Evolutionary conservation across 805 yeast species (phyloP).

Genomic region (Pichia paraexigua): DNA sequence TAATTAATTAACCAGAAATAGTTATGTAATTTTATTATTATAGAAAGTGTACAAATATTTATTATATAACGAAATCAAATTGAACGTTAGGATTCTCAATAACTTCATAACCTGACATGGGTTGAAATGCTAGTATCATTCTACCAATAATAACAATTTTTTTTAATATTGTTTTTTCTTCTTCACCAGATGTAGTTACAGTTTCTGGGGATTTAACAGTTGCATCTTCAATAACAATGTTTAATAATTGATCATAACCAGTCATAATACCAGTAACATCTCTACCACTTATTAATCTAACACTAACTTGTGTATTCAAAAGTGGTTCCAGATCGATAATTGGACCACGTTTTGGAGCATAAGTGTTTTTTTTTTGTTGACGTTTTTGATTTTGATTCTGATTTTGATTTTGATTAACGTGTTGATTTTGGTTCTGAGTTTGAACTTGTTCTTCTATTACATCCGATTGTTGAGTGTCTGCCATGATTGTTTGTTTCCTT

Average conservation of each 20-base stretch:
- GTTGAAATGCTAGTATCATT: slow-evolving; percentile 62
- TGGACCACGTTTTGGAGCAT: slow-evolving; percentile 84
- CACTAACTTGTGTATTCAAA: slow-evolving; percentile 63
- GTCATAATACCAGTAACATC: slow-evolving; percentile 66
- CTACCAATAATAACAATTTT: slow-evolving; percentile 81
- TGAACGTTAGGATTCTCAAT: slow-evolving; percentile 36
- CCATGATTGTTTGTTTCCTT: not conserved
- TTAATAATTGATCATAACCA: slow-evolving; percentile 79
- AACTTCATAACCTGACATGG: slow-evolving; percentile 61
- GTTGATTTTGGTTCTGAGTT: not conserved
- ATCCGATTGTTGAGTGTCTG: not conserved
- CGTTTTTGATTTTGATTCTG: not conserved
- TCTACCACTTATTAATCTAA: slow-evolving; percentile 81
- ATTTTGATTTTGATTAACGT: not conserved
- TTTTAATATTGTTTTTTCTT: slow-evolving; percentile 45
- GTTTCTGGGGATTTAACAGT: slow-evolving; percentile 54
- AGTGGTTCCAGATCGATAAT: slow-evolving; percentile 73
- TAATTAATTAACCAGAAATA: slow-evolving; percentile 19
- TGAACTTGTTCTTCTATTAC: not conserved
- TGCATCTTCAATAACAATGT: slow-evolving; percentile 64
- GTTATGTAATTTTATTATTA: not conserved
- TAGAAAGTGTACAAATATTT: not conserved
- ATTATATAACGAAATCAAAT: slow-evolving; percentile 7
- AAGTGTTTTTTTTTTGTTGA: slow-evolving; percentile 16
- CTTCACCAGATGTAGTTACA: slow-evolving; percentile 13